A percentile compares a stretch with the other conserved stretches of the same genome.
phyloP scores from a whole-genome alignment of 305 asterid species.

The Euphrasia arctica region DNA sequence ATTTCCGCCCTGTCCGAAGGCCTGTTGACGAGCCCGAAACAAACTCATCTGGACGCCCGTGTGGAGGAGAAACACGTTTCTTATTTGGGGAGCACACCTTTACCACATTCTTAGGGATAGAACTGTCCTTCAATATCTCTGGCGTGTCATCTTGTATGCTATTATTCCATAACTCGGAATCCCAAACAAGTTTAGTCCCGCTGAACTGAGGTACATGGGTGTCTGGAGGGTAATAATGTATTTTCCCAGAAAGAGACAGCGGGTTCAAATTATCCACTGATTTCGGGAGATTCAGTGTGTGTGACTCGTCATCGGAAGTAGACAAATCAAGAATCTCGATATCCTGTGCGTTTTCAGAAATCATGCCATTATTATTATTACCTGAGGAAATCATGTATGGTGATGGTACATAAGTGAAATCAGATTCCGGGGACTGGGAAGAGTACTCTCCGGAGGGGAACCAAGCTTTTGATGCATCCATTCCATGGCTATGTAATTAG shows the following conservation, averaged over 20 bases:
- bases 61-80: conserved; percentile 81
- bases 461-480: conserved; percentile 48
- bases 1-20: conserved; percentile 36
- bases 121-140: conserved; percentile 48
- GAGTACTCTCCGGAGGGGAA: conserved; percentile 39
- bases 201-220: conserved; percentile 43
- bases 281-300: conserved; percentile 33
- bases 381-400: conserved; percentile 37
- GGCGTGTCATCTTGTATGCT: conserved; percentile 53
- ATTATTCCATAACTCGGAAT: conserved; percentile 27
- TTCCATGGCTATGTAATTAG: conserved; percentile 39
- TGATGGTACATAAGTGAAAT: conserved; percentile 24
- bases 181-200: conserved; percentile 37
- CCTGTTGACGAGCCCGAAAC: conserved; percentile 46
- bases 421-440: conserved; percentile 50
- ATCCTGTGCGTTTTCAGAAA: conserved; percentile 32
- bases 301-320: conserved; percentile 39
- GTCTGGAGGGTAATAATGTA: conserved; percentile 34
- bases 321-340: conserved; percentile 31
- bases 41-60: conserved; percentile 27
- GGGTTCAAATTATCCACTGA: conserved; percentile 30
- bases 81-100: conserved; percentile 69
- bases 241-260: conserved; percentile 34
- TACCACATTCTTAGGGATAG: conserved; percentile 43
- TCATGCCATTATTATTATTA: conserved; percentile 21